phyloP scores from a whole-genome alignment of 1,284 basidiomycete genomes.

The Apiotrichum gracile region DNA sequence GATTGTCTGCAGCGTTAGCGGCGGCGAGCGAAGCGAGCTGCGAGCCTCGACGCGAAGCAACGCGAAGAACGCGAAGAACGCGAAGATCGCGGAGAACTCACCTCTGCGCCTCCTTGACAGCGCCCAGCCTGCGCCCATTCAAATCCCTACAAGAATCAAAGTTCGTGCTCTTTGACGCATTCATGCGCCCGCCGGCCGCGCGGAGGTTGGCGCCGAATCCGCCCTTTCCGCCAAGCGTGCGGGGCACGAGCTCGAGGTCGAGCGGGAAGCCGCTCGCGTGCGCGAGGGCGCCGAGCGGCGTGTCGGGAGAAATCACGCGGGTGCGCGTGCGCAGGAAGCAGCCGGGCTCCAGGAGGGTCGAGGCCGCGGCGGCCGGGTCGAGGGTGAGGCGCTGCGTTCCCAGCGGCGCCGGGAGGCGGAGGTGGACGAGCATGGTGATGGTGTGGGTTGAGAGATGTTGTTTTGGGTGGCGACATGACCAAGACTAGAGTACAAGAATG shows the following conservation, averaged over 20 bases:
- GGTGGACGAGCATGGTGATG: constrained; percentile 27
- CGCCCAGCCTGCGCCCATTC: constrained; percentile 80
- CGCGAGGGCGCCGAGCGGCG: constrained; percentile 15
- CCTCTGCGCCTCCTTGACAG: constrained; percentile 94
- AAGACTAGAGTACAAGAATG: too few species aligned
- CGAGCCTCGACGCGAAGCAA: too few species aligned
- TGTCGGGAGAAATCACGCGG: constrained; percentile 16
- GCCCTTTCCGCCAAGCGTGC: constrained; percentile 85
- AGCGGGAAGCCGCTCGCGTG: constrained; percentile 22
- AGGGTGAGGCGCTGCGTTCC: constrained; percentile 16
- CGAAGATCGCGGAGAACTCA: constrained; percentile 48
- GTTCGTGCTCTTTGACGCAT: constrained; percentile 87
- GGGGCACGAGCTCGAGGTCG: constrained; percentile 40
- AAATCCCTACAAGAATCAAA: constrained; percentile 93
- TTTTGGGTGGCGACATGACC: not conserved
- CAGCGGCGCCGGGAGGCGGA: constrained; percentile 38
- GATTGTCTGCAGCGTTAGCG: constrained; percentile 72
- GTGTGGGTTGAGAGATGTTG: not conserved
- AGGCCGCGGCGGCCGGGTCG: constrained; percentile 16
- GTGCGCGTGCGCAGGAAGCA: constrained; percentile 36
- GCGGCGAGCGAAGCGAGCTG: too few species aligned
- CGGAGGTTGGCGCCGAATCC: constrained; percentile 95
- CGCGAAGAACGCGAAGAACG: too few species aligned
- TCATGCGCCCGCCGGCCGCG: constrained; percentile 96
- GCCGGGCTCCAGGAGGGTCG: not conserved